A percentile compares a stretch with the other conserved stretches of the same genome.
Evolutionary conservation across 2,329 filamentous ascomycete species (phyloP).

Genomic region (Fusarium nurragi): DNA sequence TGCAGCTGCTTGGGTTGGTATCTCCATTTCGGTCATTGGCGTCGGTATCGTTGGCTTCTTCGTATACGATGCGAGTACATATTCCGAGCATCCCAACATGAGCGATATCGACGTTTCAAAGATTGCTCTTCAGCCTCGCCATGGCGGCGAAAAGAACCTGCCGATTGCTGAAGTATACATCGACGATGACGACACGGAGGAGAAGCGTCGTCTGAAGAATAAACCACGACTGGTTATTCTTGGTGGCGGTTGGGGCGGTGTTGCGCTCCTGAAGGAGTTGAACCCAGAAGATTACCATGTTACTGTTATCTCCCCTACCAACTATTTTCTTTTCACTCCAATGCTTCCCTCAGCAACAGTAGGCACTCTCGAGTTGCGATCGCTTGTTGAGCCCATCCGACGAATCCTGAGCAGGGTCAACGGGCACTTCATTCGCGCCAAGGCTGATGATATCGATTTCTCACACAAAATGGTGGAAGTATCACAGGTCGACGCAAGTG

Average conservation of each 20-base stretch:
- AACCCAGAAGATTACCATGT: conserved; percentile 94
- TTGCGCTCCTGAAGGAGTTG: conserved; percentile 89
- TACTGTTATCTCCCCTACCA: conserved; percentile 91
- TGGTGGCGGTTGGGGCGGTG: conserved; percentile 94
- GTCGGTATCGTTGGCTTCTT: conserved; percentile 84
- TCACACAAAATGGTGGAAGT: conserved; percentile 91
- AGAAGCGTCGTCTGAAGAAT: conserved; percentile 76
- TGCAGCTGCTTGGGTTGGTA: conserved; percentile 70
- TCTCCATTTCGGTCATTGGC: conserved; percentile 76
- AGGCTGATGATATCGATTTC: conserved; percentile 90
- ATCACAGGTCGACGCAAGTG: conserved; percentile 74
- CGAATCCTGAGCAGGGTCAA: conserved; percentile 80
- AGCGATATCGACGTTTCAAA: conserved; percentile 85
- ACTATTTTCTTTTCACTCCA: conserved; percentile 97
- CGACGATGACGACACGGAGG: conserved; percentile 84
- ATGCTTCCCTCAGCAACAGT: conserved; percentile 98
- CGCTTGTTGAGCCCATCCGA: conserved; percentile 91
- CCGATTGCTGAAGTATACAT: conserved; percentile 89
- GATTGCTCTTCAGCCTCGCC: conserved; percentile 80
- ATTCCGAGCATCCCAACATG: conserved; percentile 73
- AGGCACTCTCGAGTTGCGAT: conserved; percentile 89
- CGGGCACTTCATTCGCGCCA: conserved; percentile 90
- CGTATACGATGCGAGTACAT: conserved; percentile 91
- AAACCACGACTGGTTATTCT: conserved; percentile 94
- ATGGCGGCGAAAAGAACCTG: conserved; percentile 92